Evolutionary conservation across 768 basidiomycete species (phyloP).

Genomic region (Lepiota brunneoincarnata): DNA sequence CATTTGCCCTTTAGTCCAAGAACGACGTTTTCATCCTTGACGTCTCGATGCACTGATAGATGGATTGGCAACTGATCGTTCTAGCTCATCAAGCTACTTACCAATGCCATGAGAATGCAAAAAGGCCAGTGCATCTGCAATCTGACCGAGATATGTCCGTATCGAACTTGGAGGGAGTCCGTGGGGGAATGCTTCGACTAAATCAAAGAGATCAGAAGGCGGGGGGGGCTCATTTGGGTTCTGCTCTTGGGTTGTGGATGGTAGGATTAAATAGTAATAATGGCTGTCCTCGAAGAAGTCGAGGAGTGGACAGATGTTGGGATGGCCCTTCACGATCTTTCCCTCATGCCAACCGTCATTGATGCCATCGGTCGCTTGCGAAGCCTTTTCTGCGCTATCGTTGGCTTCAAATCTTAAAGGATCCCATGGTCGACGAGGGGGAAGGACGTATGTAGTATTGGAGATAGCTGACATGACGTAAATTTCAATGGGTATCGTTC

Average conservation of each 20-base stretch:
- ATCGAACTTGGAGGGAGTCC: conserved; percentile 76
- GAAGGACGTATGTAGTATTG: conserved; percentile 75
- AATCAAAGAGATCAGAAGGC: conserved; percentile 88
- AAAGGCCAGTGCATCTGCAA: conserved; percentile 88
- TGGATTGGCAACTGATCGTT: conserved; percentile 5
- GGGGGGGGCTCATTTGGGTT: conserved; percentile 48
- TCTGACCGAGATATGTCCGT: conserved; percentile 87
- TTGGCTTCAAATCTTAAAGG: conserved; percentile 47
- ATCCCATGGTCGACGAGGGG: conserved; percentile 80
- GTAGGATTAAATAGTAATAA: conserved; percentile 93
- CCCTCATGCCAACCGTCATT: conserved; percentile 64
- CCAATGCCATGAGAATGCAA: conserved; percentile 91
- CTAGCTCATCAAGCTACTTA: conserved; percentile 29
- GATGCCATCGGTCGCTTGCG: conserved; percentile 17
- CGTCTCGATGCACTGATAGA: conserved; percentile 83
- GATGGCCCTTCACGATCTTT: conserved; percentile 80
- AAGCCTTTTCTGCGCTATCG: conserved; percentile 5
- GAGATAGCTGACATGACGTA: conserved; percentile 92
- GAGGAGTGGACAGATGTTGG: conserved; percentile 90
- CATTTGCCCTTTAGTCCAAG: conserved; percentile 78
- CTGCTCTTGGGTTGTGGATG: conserved; percentile 65
- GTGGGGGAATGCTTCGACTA: conserved; percentile 86
- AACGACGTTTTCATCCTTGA: conserved; percentile 97
- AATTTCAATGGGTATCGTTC: conserved; percentile 98
- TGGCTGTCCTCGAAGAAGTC: conserved; percentile 98